Evolutionary conservation across 495 filamentous ascomycete genomes (phyloP).

Genomic region (Hyaloscypha variabilis): DNA sequence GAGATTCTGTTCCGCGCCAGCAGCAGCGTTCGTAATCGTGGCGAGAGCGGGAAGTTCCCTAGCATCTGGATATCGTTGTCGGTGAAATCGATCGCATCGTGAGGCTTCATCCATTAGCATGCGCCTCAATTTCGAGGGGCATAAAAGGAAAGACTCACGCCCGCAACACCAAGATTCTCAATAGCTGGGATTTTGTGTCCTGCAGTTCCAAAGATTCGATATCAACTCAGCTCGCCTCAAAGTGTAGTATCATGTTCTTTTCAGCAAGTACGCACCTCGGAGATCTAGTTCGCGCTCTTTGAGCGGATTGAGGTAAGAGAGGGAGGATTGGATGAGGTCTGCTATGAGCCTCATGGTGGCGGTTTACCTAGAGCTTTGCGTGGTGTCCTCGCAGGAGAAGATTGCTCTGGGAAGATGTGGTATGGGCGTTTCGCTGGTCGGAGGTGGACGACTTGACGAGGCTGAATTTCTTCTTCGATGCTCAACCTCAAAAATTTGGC

Average conservation of each 20-base stretch:
- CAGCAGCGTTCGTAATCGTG: constrained; percentile 82
- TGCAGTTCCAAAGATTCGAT: constrained; percentile 66
- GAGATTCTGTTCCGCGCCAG: constrained; percentile 87
- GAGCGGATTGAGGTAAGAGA: constrained; percentile 96
- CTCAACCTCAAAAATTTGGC: constrained; percentile 13
- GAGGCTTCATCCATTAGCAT: constrained; percentile 48
- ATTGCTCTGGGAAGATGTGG: not conserved
- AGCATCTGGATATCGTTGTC: constrained; percentile 94
- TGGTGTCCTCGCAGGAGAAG: not conserved
- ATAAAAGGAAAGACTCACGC: constrained; percentile 55
- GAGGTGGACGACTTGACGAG: constrained; percentile 24
- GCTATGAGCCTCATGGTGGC: constrained; percentile 84
- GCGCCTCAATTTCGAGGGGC: constrained; percentile 8
- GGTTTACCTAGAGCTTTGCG: constrained; percentile 27
- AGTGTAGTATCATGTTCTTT: constrained; percentile 98
- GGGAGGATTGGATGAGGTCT: constrained; percentile 87
- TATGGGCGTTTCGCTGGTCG: not conserved
- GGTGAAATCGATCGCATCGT: constrained; percentile 96
- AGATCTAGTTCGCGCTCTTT: constrained; percentile 98
- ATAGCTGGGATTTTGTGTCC: constrained; percentile 97
- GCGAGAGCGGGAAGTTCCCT: constrained; percentile 92
- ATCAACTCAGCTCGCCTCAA: constrained; percentile 82
- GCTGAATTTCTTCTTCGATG: constrained; percentile 27
- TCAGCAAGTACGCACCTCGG: constrained; percentile 90
- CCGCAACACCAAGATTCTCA: constrained; percentile 96